Percentiles rank a stretch among this genome's conserved stretches.
These are phyloP conservation scores for Panaeolus papilionaceus DNA, from an alignment of 768 basidiomycete species.

Conservation along the genomic window DNA sequence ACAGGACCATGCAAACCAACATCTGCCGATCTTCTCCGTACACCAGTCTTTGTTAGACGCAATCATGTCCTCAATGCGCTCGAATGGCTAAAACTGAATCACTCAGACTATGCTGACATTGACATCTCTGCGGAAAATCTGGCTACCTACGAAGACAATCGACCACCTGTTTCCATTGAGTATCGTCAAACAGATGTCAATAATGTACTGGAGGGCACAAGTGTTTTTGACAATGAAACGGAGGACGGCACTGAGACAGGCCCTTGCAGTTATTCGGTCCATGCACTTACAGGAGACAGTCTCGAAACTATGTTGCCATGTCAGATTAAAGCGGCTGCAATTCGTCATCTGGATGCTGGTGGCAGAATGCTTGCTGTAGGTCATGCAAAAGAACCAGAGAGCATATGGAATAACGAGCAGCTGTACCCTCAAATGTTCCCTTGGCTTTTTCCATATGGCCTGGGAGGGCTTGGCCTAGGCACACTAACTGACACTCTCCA, in stretches of 20 bases:
- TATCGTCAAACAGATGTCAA: conserved; percentile 6
- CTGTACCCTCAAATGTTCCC: conserved; percentile 45
- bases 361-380: conserved; percentile 36
- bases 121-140: conserved; percentile 31
- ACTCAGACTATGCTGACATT: conserved; percentile 14
- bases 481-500: conserved; percentile 31
- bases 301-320: conserved; percentile 24
- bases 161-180: conserved; percentile 24
- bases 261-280: conserved; percentile 42
- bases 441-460: conserved; percentile 46
- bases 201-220: conserved; percentile 10
- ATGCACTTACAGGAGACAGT: conserved; percentile 38
- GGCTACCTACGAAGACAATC: conserved; percentile 27
- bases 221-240: conserved; percentile 21
- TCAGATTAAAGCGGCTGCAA: conserved; percentile 27
- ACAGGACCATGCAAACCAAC: conserved; percentile 2
- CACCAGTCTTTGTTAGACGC: conserved; percentile 16
- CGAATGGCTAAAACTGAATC: conserved; percentile 22
- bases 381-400: conserved; percentile 28
- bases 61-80: conserved; percentile 4
- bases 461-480: not conserved
- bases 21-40: not conserved
- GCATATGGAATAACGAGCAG: conserved; percentile 35
- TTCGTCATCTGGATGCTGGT: conserved; percentile 30
- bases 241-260: conserved; percentile 35